A percentile compares a stretch with the other conserved stretches of the same genome.
Evolutionary conservation across 306 rosid species (phyloP).

Genomic region (Benincasa hispida): DNA sequence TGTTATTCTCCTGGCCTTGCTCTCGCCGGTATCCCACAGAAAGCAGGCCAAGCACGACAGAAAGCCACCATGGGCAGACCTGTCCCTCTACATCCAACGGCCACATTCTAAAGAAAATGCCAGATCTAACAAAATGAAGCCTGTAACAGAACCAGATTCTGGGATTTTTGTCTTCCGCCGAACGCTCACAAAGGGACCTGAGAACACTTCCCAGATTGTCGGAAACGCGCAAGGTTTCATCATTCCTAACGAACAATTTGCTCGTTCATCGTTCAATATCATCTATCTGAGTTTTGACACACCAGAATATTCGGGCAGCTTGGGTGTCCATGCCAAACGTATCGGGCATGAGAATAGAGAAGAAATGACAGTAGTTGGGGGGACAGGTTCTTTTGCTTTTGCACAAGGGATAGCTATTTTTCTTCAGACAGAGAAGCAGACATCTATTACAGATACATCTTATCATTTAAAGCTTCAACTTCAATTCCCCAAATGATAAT

Average conservation of each 20-base stretch:
- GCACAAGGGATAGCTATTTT: slow-evolving; percentile 67
- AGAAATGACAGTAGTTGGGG: slow-evolving; percentile 55
- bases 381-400: slow-evolving; percentile 85
- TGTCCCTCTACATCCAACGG: slow-evolving; percentile 72
- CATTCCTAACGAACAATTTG: slow-evolving; percentile 44
- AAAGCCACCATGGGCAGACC: slow-evolving; percentile 41
- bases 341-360: slow-evolving; percentile 20
- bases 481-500: slow-evolving; percentile 33
- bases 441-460: slow-evolving; percentile 18
- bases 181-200: slow-evolving; percentile 54
- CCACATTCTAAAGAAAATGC: slow-evolving; percentile 14
- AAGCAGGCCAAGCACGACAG: slow-evolving; percentile 12
- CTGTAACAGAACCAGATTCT: neutral
- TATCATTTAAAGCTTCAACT: slow-evolving; percentile 57
- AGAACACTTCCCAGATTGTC: slow-evolving; percentile 47
- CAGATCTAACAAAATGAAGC: slow-evolving; percentile 13
- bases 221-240: slow-evolving; percentile 71
- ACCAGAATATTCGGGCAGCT: slow-evolving; percentile 46
- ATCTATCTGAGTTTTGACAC: slow-evolving; percentile 60
- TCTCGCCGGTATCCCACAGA: slow-evolving; percentile 41
- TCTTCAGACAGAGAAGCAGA: slow-evolving; percentile 15
- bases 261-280: slow-evolving; percentile 51
- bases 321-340: slow-evolving; percentile 44
- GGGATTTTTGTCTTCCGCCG: slow-evolving; percentile 53
- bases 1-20: slow-evolving; percentile 53